These are phyloP conservation scores for Shiraia sp. DNA, from an alignment of 2,329 filamentous ascomycete genomes.

Conservation along the genomic window DNA sequence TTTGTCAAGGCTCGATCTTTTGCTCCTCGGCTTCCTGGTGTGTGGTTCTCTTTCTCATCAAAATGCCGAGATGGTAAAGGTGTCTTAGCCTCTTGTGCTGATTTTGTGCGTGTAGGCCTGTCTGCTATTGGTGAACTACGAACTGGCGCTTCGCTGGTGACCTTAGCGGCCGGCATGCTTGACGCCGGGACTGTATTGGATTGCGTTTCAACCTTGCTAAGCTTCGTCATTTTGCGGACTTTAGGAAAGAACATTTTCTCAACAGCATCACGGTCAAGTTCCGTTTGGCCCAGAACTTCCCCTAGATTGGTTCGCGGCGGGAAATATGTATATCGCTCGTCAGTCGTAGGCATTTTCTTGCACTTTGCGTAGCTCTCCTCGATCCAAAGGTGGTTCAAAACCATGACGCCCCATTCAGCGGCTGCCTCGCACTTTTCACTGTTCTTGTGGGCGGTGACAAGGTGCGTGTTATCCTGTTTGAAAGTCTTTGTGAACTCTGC, in stretches of 20 bases:
- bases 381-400: slow-evolving; percentile 95
- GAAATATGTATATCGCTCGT: slow-evolving; percentile 81
- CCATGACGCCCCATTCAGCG: slow-evolving; percentile 85
- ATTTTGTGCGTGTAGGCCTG: slow-evolving; percentile 32
- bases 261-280: slow-evolving; percentile 71
- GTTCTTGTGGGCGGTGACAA: slow-evolving; percentile 84
- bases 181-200: slow-evolving; percentile 21
- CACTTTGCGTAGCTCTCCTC: slow-evolving; percentile 96
- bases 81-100: slow-evolving; percentile 49
- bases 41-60: slow-evolving; percentile 78
- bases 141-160: slow-evolving; percentile 21
- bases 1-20: slow-evolving; percentile 82
- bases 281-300: slow-evolving; percentile 89
- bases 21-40: slow-evolving; percentile 81
- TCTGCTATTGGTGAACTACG: slow-evolving; percentile 29
- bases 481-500: slow-evolving; percentile 93
- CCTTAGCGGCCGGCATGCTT: slow-evolving; percentile 17
- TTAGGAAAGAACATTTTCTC: slow-evolving; percentile 68
- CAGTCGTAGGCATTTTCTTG: slow-evolving; percentile 71
- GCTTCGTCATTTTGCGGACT: slow-evolving; percentile 26
- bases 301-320: slow-evolving; percentile 87
- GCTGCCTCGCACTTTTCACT: slow-evolving; percentile 95
- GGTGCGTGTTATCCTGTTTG: slow-evolving; percentile 92
- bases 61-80: slow-evolving; percentile 50
- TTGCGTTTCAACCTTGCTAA: slow-evolving; percentile 21